These are phyloP conservation scores for Talaromyces thailandensis DNA, from an alignment of 495 filamentous ascomycete genomes.

Conservation along the genomic window DNA sequence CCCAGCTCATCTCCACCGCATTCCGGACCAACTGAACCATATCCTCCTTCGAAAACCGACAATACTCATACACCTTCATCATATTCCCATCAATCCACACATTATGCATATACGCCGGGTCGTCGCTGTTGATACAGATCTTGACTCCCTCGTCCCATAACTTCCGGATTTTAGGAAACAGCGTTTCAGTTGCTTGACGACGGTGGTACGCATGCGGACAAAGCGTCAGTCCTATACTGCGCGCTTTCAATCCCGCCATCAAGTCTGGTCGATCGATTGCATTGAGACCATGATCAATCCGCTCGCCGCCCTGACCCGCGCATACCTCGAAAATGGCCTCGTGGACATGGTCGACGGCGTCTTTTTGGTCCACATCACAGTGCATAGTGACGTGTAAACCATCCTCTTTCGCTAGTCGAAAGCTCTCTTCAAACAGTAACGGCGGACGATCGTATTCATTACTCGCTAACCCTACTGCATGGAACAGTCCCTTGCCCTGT, in stretches of 20 bases:
- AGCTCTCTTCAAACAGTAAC: slow-evolving; percentile 27
- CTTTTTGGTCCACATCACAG: slow-evolving; percentile 34
- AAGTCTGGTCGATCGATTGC: slow-evolving; percentile 21
- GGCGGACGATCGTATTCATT: slow-evolving; percentile 32
- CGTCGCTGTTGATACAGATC: slow-evolving; percentile 30
- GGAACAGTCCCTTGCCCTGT: slow-evolving; percentile 23
- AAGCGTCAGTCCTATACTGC: slow-evolving; percentile 28
- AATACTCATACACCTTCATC: slow-evolving; percentile 25
- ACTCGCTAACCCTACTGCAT: slow-evolving; percentile 33
- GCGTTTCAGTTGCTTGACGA: slow-evolving; percentile 23
- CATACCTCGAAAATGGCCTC: slow-evolving; percentile 25
- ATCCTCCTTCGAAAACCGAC: slow-evolving; percentile 21
- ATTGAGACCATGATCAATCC: slow-evolving; percentile 37
- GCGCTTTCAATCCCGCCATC: slow-evolving; percentile 18
- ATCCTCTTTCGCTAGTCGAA: slow-evolving; percentile 21
- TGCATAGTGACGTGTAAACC: slow-evolving; percentile 33
- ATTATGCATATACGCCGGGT: slow-evolving; percentile 35
- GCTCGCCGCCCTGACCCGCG: slow-evolving; percentile 17
- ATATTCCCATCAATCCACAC: slow-evolving; percentile 35
- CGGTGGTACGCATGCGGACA: slow-evolving; percentile 35
- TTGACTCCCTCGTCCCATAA: slow-evolving; percentile 27
- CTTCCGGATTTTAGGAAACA: slow-evolving; percentile 28
- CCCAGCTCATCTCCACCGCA: slow-evolving; percentile 33
- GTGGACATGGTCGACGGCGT: slow-evolving; percentile 26
- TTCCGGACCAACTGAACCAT: slow-evolving; percentile 26